Evolutionary conservation across 257 asterid species (phyloP).

Genomic region (Lavandula angustifolia): DNA sequence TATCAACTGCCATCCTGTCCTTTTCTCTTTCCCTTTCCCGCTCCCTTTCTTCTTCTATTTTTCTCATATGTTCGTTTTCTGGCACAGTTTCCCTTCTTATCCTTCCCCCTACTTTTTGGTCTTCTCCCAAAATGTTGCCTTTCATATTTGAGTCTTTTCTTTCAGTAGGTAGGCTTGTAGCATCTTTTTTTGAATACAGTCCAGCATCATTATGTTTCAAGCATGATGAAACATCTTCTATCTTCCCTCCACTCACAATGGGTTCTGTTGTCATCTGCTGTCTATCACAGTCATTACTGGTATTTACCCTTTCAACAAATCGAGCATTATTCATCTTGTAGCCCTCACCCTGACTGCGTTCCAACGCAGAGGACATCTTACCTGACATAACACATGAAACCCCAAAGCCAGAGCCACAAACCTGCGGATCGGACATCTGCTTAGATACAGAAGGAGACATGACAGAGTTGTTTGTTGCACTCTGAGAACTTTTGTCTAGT

Average conservation of each 20-base stretch:
- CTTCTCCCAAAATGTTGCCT: slow-evolving; percentile 39
- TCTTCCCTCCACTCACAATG: slow-evolving; percentile 45
- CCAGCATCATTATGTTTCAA: slow-evolving; percentile 41
- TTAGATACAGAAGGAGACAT: slow-evolving; percentile 33
- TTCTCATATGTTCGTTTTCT: slow-evolving; percentile 57
- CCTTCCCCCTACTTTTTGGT: slow-evolving; percentile 45
- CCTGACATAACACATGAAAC: slow-evolving; percentile 32
- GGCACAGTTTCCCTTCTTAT: slow-evolving; percentile 50
- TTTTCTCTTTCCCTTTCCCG: slow-evolving; percentile 95
- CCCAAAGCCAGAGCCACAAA: slow-evolving; percentile 36
- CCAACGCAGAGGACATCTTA: slow-evolving; percentile 34
- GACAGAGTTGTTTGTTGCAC: slow-evolving; percentile 23
- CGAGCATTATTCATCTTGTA: slow-evolving; percentile 33
- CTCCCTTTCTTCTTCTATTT: slow-evolving; percentile 81
- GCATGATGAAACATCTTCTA: slow-evolving; percentile 43
- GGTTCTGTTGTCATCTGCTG: slow-evolving; percentile 40
- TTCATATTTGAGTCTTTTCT: slow-evolving; percentile 40
- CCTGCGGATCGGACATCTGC: slow-evolving; percentile 36
- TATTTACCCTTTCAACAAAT: slow-evolving; percentile 41
- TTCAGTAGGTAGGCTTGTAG: slow-evolving; percentile 40
- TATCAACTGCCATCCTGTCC: slow-evolving; percentile 87
- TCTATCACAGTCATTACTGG: slow-evolving; percentile 35
- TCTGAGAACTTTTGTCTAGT: slow-evolving; percentile 28
- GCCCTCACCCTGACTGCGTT: slow-evolving; percentile 30
- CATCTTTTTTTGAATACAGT: slow-evolving; percentile 34